phyloP scores from a whole-genome alignment of 1,139 yeast genomes.

The Geotrichum fermentans region DNA sequence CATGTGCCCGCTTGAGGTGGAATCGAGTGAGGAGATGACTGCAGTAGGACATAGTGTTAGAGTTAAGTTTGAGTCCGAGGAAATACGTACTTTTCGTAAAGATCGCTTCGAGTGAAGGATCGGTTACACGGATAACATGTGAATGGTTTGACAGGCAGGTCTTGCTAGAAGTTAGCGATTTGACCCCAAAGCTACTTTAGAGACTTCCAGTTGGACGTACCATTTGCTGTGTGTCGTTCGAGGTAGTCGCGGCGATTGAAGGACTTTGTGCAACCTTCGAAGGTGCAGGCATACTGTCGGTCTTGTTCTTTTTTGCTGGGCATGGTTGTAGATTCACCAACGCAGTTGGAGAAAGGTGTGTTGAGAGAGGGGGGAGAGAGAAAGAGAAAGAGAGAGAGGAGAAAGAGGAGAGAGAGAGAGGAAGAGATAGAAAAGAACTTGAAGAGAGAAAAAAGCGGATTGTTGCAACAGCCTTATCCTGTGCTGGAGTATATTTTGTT shows the following conservation, averaged over 20 bases:
- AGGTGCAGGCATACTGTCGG: conserved; percentile 29
- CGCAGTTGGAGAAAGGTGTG: too few species aligned
- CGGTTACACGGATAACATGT: conserved; percentile 20
- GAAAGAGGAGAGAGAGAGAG: not conserved
- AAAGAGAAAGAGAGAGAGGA: not conserved
- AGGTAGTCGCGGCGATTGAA: conserved; percentile 39
- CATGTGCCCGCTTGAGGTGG: conserved; percentile 18
- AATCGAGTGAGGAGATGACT: conserved; percentile 20
- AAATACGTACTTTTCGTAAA: conserved; percentile 18
- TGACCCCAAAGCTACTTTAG: too few species aligned
- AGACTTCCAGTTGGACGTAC: conserved; percentile 20
- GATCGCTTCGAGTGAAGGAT: conserved; percentile 19
- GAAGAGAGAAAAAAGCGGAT: too few species aligned
- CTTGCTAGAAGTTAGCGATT: too few species aligned
- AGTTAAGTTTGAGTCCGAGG: conserved; percentile 7
- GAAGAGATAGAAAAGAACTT: not conserved
- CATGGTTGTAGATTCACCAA: not conserved
- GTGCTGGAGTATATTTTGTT: too few species aligned
- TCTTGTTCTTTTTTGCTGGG: conserved; percentile 7
- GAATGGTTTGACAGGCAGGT: conserved; percentile 21
- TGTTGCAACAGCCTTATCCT: too few species aligned
- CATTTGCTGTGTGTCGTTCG: conserved; percentile 39
- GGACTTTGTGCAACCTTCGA: conserved; percentile 37
- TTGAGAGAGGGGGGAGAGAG: not conserved
- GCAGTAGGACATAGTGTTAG: too few species aligned